Conservation (phyloP, 148 eudicot species). For the Tetragonia tetragonoides region DNA sequence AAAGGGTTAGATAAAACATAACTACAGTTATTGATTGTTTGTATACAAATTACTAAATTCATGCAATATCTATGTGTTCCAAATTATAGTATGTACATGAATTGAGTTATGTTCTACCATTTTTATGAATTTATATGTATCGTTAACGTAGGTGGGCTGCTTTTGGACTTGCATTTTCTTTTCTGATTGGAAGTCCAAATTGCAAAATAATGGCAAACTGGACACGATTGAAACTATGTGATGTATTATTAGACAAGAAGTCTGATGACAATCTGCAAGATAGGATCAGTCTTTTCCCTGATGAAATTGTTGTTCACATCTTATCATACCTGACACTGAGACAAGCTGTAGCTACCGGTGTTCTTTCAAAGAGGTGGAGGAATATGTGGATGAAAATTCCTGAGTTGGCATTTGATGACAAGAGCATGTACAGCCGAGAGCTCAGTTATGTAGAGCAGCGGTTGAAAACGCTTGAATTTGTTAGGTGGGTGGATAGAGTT, state of each 20-base stretch:
- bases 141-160: neutral
- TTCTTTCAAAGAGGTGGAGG: constrained; percentile 11
- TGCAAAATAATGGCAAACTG: neutral
- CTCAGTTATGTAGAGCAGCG: constrained; percentile 10
- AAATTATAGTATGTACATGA: no score
- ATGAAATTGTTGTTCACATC: constrained; percentile 19
- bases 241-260: neutral
- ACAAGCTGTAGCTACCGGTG: constrained; percentile 5
- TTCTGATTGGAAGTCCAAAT: neutral
- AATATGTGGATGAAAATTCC: constrained; percentile 16
- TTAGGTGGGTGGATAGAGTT: constrained; percentile 1
- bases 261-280: neutral
- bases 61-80: no score
- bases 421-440: neutral
- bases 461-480: constrained; percentile 9
- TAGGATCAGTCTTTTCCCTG: constrained; percentile 14
- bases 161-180: neutral
- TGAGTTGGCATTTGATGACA: constrained; percentile 6
- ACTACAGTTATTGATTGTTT: no score
- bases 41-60: no score
- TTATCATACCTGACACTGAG: constrained; percentile 11
- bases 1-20: constrained; percentile 6
- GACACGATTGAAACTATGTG: neutral
- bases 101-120: no score
- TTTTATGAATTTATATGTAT: neutral